Evolutionary conservation across 306 rosid genomes (phyloP).

Genomic region (Inga laurina): DNA sequence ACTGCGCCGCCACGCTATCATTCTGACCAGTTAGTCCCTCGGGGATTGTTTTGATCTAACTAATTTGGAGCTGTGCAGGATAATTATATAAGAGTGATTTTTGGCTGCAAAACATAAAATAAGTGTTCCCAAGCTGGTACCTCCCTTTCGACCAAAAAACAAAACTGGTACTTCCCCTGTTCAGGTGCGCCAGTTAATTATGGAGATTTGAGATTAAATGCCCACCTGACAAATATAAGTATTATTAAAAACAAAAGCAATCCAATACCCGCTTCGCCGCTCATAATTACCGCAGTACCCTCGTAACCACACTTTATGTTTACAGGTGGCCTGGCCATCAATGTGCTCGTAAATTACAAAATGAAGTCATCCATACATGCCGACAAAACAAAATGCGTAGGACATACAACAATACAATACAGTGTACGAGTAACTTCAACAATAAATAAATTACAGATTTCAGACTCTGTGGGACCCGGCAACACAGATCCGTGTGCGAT

Average conservation of each 20-base stretch:
- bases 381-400: background rate
- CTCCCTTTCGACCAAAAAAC: too few relatives aligned
- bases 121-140: too few relatives aligned
- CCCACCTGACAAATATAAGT: background rate
- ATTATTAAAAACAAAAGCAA: background rate
- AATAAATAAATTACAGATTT: background rate
- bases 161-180: background rate
- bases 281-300: background rate
- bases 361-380: background rate
- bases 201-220: background rate
- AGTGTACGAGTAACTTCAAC: background rate
- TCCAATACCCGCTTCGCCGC: background rate
- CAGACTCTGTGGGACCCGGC: background rate
- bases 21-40: background rate
- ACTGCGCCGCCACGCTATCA: background rate
- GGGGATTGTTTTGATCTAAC: too few relatives aligned
- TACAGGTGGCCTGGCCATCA: background rate
- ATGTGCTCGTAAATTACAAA: background rate
- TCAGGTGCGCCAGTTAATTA: too few relatives aligned
- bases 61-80: too few relatives aligned
- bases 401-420: background rate
- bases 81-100: too few relatives aligned
- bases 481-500: background rate
- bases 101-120: too few relatives aligned
- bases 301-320: background rate